phyloP scores from a whole-genome alignment of 179 eudicot species.

The Silene noctiflora region DNA sequence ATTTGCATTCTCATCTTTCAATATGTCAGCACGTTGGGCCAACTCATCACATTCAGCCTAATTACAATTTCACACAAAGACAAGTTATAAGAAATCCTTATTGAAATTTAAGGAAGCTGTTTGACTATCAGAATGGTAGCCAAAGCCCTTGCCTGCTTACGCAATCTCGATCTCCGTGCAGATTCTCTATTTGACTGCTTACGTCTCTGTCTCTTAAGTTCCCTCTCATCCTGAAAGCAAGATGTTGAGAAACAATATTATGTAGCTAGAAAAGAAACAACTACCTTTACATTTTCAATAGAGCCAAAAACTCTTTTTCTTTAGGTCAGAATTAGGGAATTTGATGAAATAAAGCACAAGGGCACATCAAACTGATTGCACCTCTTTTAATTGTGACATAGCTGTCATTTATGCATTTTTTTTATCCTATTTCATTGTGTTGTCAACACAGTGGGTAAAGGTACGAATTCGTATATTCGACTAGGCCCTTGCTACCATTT shows the following conservation, averaged over 20 bases:
- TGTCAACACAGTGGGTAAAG: too few relatives aligned
- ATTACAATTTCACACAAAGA: slow-evolving; percentile 7
- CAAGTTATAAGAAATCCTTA: neutral
- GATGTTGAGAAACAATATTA: neutral
- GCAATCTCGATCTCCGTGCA: slow-evolving; percentile 91
- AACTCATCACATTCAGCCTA: slow-evolving; percentile 96
- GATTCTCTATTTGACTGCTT: slow-evolving; percentile 98
- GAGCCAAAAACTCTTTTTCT: too few relatives aligned
- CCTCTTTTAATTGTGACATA: too few relatives aligned
- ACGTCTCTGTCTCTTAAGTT: slow-evolving; percentile 84
- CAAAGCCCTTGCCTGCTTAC: slow-evolving; percentile 66
- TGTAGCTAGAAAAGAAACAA: neutral
- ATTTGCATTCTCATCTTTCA: slow-evolving; percentile 75
- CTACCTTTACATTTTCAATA: too few relatives aligned
- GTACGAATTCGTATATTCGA: too few relatives aligned
- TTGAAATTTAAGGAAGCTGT: neutral
- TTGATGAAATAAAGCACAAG: too few relatives aligned
- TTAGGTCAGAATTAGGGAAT: too few relatives aligned
- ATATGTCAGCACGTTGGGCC: slow-evolving; percentile 80
- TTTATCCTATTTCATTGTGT: too few relatives aligned
- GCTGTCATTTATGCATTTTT: too few relatives aligned
- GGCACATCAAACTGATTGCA: too few relatives aligned
- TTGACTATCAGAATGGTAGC: neutral
- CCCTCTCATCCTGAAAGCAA: slow-evolving; percentile 80
- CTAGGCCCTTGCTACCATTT: too few relatives aligned